A percentile compares a stretch with the other conserved stretches of the same genome.
phyloP scores from a whole-genome alignment of 495 filamentous ascomycete species.

The Venustampulla echinocandica region DNA sequence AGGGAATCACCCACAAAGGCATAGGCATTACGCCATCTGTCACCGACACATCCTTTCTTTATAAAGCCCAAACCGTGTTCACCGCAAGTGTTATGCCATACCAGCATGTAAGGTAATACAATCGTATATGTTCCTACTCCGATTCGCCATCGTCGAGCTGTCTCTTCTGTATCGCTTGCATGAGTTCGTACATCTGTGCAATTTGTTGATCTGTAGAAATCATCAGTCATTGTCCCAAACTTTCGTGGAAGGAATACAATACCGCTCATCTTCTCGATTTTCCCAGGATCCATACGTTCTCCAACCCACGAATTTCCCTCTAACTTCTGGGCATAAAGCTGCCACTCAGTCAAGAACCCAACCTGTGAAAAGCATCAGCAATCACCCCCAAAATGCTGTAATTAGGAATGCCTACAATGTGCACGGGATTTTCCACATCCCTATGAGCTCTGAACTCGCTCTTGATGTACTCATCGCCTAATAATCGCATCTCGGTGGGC shows the following conservation, averaged over 20 bases:
- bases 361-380: slow-evolving; percentile 43
- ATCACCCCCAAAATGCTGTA: background rate
- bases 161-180: slow-evolving; percentile 68
- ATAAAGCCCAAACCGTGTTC: too few species aligned
- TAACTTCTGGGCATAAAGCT: slow-evolving; percentile 81
- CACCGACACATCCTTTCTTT: background rate
- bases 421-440: slow-evolving; percentile 79
- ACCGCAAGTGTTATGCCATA: background rate
- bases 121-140: too few species aligned
- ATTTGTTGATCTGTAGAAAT: slow-evolving; percentile 70
- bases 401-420: slow-evolving; percentile 54
- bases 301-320: slow-evolving; percentile 79
- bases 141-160: slow-evolving; percentile 36
- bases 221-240: background rate
- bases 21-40: background rate
- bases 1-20: background rate
- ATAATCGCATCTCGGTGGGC: slow-evolving; percentile 59
- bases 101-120: too few species aligned
- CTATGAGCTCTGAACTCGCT: slow-evolving; percentile 79
- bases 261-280: slow-evolving; percentile 95
- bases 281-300: slow-evolving; percentile 64
- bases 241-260: slow-evolving; percentile 25
- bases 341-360: slow-evolving; percentile 95
- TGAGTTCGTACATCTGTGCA: slow-evolving; percentile 87
- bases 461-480: slow-evolving; percentile 89